Percentiles rank a stretch among this genome's conserved stretches.
These are phyloP conservation scores for Cystobasidium pallidum DNA, from an alignment of 1,284 basidiomycete genomes.

Conservation along the genomic window DNA sequence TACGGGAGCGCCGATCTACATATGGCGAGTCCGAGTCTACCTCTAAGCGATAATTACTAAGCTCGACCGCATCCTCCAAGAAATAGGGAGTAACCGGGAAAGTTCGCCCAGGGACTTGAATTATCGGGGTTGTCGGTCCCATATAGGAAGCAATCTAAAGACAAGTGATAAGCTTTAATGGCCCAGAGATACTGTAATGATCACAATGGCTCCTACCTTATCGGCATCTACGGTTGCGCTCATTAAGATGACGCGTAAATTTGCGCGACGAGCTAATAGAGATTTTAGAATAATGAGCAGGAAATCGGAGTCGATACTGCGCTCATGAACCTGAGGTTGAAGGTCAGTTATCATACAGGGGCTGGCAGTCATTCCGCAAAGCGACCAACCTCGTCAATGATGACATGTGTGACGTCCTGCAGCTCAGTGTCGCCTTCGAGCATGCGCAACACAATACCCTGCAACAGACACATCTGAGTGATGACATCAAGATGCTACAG, in stretches of 20 bases:
- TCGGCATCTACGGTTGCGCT: slow-evolving; percentile 86
- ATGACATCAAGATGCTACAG: neutral
- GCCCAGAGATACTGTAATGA: neutral
- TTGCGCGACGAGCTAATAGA: slow-evolving; percentile 74
- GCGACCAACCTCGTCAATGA: slow-evolving; percentile 75
- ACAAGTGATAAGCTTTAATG: slow-evolving; percentile 54
- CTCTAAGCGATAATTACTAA: slow-evolving; percentile 76
- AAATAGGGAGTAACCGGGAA: slow-evolving; percentile 89
- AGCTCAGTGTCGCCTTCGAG: slow-evolving; percentile 84
- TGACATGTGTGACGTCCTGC: slow-evolving; percentile 88
- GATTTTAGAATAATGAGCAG: slow-evolving; percentile 92
- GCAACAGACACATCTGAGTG: slow-evolving; percentile 58
- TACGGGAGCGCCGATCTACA: slow-evolving; percentile 55
- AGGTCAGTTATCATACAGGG: neutral
- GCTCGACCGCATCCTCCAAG: slow-evolving; percentile 90
- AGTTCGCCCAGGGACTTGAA: slow-evolving; percentile 89
- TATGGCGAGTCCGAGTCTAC: slow-evolving; percentile 75
- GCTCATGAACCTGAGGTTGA: slow-evolving; percentile 70
- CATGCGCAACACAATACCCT: slow-evolving; percentile 97
- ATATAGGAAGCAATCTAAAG: slow-evolving; percentile 88
- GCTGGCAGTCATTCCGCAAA: neutral
- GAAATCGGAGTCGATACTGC: slow-evolving; percentile 97
- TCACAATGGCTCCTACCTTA: neutral
- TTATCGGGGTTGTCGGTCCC: slow-evolving; percentile 75
- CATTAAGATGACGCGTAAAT: slow-evolving; percentile 94